These are phyloP conservation scores for Aspergillus avenaceus DNA, from an alignment of 495 filamentous ascomycete genomes.

Conservation along the genomic window DNA sequence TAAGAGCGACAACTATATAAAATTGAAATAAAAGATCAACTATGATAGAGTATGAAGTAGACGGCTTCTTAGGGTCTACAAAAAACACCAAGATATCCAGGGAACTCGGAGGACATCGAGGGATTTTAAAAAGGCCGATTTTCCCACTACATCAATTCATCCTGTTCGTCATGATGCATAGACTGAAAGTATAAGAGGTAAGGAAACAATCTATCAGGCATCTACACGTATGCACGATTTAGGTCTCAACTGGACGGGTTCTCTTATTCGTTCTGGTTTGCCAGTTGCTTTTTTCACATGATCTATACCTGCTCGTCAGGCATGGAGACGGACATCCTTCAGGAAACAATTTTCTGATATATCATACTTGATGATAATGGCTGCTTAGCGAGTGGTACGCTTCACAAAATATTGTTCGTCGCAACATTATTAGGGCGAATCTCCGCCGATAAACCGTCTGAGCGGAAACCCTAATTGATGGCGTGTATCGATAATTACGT, in stretches of 20 bases:
- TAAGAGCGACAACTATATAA: background rate
- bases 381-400: background rate
- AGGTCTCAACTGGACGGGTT: background rate
- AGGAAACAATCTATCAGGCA: background rate
- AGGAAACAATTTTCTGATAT: background rate
- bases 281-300: background rate
- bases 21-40: constrained; percentile 1
- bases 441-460: no score
- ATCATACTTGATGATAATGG: background rate
- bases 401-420: background rate
- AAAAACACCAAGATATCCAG: background rate
- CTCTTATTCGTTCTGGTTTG: background rate
- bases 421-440: background rate
- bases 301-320: background rate
- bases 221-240: background rate
- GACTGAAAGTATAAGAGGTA: no score
- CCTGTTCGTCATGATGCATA: background rate
- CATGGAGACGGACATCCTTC: background rate
- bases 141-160: background rate
- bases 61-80: no score
- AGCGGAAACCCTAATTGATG: no score
- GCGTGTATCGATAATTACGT: no score
- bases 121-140: background rate
- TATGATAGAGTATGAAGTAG: no score
- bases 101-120: background rate